Evolutionary conservation across 176 grass and related monocot genomes (phyloP).

Genomic region (Aegilops speltoides): DNA sequence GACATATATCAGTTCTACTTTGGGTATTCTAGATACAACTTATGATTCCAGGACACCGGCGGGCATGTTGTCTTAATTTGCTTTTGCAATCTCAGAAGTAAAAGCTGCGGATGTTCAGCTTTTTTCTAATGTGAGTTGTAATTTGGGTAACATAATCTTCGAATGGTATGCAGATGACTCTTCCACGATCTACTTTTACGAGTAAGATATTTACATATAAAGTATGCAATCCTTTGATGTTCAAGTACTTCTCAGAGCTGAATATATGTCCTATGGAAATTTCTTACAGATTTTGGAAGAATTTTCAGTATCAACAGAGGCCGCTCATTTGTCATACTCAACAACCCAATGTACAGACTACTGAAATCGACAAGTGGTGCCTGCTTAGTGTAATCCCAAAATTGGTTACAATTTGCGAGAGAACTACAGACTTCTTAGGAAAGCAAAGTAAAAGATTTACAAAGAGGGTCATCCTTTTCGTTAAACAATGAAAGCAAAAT

Average conservation of each 20-base stretch:
- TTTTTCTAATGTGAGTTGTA: neutral
- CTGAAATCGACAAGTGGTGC: neutral
- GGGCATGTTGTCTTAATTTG: too few relatives aligned
- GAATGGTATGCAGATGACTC: too few relatives aligned
- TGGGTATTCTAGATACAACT: too few relatives aligned
- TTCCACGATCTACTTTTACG: too few relatives aligned
- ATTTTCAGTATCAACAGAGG: neutral
- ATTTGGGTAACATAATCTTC: neutral
- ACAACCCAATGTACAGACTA: neutral
- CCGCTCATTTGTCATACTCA: neutral
- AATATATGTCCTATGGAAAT: neutral
- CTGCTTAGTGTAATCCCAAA: neutral
- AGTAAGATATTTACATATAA: too few relatives aligned
- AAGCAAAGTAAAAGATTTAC: neutral
- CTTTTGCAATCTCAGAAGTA: neutral
- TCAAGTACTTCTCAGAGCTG: neutral
- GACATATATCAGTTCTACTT: neutral
- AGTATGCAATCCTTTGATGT: too few relatives aligned
- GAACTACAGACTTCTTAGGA: neutral
- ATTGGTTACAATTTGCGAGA: neutral
- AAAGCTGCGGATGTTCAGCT: neutral
- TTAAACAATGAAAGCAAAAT: neutral
- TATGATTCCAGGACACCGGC: too few relatives aligned
- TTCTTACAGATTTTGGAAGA: neutral
- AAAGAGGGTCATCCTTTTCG: neutral